These are phyloP conservation scores for Ogataea polymorpha DNA, from an alignment of 805 yeast genomes.

Conservation along the genomic window DNA sequence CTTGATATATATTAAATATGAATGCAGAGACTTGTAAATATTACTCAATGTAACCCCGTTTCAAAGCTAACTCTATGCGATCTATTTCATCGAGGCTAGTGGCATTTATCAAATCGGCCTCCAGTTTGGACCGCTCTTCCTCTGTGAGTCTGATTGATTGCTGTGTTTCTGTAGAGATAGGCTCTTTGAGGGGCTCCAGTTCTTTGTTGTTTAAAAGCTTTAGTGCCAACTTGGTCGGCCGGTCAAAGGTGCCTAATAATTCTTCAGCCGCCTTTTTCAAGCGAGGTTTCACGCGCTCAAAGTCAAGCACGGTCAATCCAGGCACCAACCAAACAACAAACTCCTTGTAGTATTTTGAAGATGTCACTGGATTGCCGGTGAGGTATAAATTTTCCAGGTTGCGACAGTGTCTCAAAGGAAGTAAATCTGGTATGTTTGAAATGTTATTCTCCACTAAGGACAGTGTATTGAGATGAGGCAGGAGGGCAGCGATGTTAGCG, in stretches of 20 bases:
- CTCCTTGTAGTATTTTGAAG: constrained; percentile 51
- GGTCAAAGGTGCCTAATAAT: constrained; percentile 37
- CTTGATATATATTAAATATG: constrained; percentile 5
- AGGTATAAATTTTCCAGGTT: constrained; percentile 50
- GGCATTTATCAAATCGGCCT: constrained; percentile 57
- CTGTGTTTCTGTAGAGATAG: background rate
- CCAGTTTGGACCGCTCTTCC: constrained; percentile 50
- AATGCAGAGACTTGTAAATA: background rate
- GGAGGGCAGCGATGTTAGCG: constrained; percentile 28
- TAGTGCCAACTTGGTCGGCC: constrained; percentile 33
- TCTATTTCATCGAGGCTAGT: constrained; percentile 72
- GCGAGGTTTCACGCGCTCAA: constrained; percentile 49
- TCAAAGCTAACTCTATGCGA: constrained; percentile 56
- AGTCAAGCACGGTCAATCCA: constrained; percentile 61
- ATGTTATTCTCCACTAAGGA: constrained; percentile 53
- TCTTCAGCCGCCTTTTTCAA: constrained; percentile 50
- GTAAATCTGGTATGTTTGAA: constrained; percentile 40
- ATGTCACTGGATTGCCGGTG: constrained; percentile 55
- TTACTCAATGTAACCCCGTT: constrained; percentile 32
- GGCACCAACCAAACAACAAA: constrained; percentile 65
- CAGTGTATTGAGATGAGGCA: constrained; percentile 49
- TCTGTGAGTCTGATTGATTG: constrained; percentile 41
- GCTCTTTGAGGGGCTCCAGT: constrained; percentile 6
- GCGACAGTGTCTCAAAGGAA: constrained; percentile 33
- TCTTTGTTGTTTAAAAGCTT: constrained; percentile 20